phyloP scores from a whole-genome alignment of 2,329 filamentous ascomycete genomes.

The Basipetospora chlamydospora region DNA sequence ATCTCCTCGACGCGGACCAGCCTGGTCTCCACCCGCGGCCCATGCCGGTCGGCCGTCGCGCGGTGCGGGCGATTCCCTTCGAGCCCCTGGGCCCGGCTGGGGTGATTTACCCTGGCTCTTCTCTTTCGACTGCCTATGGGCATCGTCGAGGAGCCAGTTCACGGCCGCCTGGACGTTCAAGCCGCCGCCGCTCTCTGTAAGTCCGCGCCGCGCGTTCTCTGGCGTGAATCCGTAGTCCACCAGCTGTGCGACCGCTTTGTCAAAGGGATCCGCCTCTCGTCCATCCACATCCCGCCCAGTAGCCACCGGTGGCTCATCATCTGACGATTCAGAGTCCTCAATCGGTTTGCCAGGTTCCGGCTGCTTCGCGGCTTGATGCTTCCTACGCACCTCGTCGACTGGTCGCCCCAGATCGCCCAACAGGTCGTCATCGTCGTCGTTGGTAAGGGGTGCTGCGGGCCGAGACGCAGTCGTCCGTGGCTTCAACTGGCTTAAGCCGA shows the following conservation, averaged over 20 bases:
- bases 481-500: slow-evolving; percentile 43
- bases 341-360: slow-evolving; percentile 42
- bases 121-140: slow-evolving; percentile 68
- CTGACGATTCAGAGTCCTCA: slow-evolving; percentile 33
- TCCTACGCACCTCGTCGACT: slow-evolving; percentile 46
- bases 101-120: slow-evolving; percentile 35
- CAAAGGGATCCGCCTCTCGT: slow-evolving; percentile 32
- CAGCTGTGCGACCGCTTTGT: slow-evolving; percentile 72
- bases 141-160: slow-evolving; percentile 79
- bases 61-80: not conserved
- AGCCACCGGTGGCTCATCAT: slow-evolving; percentile 13
- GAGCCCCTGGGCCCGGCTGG: not conserved
- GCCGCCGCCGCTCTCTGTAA: slow-evolving; percentile 67
- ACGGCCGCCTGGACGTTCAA: slow-evolving; percentile 75
- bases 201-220: slow-evolving; percentile 66
- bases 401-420: slow-evolving; percentile 50
- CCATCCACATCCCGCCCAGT: not conserved
- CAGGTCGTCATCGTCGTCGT: slow-evolving; percentile 48
- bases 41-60: not conserved
- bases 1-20: slow-evolving; percentile 18
- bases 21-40: not conserved
- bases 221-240: slow-evolving; percentile 89
- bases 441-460: not conserved
- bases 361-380: slow-evolving; percentile 23
- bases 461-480: not conserved